Conservation (phyloP, 768 basidiomycete genomes). For the Leccinum variicolor region DNA sequence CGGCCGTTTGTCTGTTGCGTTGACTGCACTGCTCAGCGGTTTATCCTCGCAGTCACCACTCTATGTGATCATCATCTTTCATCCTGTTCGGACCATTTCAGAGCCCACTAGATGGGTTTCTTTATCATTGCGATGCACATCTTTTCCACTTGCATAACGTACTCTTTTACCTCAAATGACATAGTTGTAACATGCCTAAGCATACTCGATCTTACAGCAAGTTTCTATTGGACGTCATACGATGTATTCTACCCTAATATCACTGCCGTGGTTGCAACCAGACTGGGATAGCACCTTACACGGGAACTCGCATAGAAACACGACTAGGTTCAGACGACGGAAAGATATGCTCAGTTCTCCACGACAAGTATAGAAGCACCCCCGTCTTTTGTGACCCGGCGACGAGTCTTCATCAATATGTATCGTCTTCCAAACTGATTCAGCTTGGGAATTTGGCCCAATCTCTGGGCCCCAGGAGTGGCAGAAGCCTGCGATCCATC, state of each 20-base stretch:
- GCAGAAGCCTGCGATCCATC: conserved; percentile 4
- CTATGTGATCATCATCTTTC: not conserved
- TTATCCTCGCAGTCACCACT: not conserved
- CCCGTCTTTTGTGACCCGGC: conserved; percentile 60
- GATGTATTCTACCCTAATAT: conserved; percentile 17
- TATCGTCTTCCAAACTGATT: conserved; percentile 56
- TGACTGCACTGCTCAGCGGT: not conserved
- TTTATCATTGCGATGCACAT: conserved; percentile 10
- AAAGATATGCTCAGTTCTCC: conserved; percentile 8
- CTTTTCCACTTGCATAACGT: conserved; percentile 9
- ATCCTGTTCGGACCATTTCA: conserved; percentile 1
- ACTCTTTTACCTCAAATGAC: conserved; percentile 4
- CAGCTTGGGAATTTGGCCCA: conserved; percentile 28
- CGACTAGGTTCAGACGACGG: not conserved
- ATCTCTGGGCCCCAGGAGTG: conserved; percentile 7
- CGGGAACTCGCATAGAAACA: not conserved
- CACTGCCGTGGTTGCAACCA: conserved; percentile 13
- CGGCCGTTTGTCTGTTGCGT: not conserved
- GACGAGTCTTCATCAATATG: conserved; percentile 57
- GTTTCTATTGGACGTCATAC: conserved; percentile 10
- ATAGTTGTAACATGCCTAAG: conserved; percentile 14
- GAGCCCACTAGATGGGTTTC: not conserved
- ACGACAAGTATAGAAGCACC: conserved; percentile 54
- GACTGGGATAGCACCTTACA: not conserved
- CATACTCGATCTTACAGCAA: conserved; percentile 9